Evolutionary conservation across 2,329 filamentous ascomycete species (phyloP).

Genomic region (Fusarium aywerte): DNA sequence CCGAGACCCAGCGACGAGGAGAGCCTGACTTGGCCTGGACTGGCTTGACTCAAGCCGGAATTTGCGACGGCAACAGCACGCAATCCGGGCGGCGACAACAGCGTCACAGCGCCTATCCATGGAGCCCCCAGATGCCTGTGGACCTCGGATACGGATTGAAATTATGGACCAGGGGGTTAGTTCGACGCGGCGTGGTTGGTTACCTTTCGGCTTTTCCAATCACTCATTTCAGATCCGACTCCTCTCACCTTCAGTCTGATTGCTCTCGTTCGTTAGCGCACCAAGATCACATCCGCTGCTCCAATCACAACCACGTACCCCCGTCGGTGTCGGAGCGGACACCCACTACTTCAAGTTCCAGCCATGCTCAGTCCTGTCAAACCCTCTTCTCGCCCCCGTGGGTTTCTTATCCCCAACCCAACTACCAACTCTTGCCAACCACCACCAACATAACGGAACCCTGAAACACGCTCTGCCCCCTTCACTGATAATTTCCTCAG

Average conservation of each 20-base stretch:
- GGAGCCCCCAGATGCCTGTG: slow-evolving; percentile 31
- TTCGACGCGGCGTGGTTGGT: slow-evolving; percentile 39
- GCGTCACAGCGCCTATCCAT: slow-evolving; percentile 43
- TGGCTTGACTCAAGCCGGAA: slow-evolving; percentile 40
- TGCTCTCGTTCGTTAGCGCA: slow-evolving; percentile 23
- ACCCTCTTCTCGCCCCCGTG: slow-evolving; percentile 42
- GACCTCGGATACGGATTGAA: slow-evolving; percentile 40
- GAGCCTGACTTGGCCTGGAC: slow-evolving; percentile 37
- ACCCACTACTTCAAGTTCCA: slow-evolving; percentile 40
- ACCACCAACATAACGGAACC: slow-evolving; percentile 38
- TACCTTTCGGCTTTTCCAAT: slow-evolving; percentile 37
- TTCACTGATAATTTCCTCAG: slow-evolving; percentile 37
- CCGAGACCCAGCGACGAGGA: slow-evolving; percentile 30
- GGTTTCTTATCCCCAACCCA: slow-evolving; percentile 34
- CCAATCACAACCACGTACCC: slow-evolving; percentile 38
- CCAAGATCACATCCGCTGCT: slow-evolving; percentile 28
- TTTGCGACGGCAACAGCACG: slow-evolving; percentile 40
- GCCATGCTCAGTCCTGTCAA: slow-evolving; percentile 42
- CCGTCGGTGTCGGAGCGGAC: slow-evolving; percentile 30
- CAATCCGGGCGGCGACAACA: slow-evolving; percentile 41
- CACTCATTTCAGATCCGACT: slow-evolving; percentile 29
- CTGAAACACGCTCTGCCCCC: slow-evolving; percentile 47
- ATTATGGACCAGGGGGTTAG: slow-evolving; percentile 44
- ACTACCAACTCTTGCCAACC: slow-evolving; percentile 39
- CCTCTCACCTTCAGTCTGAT: slow-evolving; percentile 32